Conservation (phyloP, 495 filamentous ascomycete species). For the Xylaria scruposa region DNA sequence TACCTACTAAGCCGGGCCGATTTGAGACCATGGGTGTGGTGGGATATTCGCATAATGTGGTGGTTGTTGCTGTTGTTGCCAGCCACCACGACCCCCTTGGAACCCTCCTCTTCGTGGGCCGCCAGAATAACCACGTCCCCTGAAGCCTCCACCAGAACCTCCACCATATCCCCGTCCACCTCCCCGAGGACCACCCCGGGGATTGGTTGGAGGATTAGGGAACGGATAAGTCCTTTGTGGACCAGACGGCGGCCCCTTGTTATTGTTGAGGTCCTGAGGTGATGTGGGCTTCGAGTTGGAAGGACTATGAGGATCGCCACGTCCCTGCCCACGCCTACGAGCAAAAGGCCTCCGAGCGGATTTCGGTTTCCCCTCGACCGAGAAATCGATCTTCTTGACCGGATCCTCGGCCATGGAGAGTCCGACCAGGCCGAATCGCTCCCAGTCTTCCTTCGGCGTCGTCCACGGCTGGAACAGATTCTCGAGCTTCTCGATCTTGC, state of each 20-base stretch:
- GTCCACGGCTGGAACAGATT: conserved; percentile 71
- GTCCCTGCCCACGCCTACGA: conserved; percentile 38
- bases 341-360: conserved; percentile 41
- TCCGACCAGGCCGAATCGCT: conserved; percentile 56
- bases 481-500: conserved; percentile 56
- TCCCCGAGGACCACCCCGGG: conserved; percentile 35
- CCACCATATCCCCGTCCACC: conserved; percentile 33
- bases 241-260: conserved; percentile 1
- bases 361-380: conserved; percentile 51
- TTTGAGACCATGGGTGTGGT: conserved; percentile 11
- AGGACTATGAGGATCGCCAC: conserved; percentile 5
- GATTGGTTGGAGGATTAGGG: not conserved
- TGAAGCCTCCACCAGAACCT: conserved; percentile 26
- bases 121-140: conserved; percentile 33
- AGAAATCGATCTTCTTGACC: conserved; percentile 62
- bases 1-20: not conserved
- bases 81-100: conserved; percentile 35
- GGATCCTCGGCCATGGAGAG: conserved; percentile 62
- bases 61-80: conserved; percentile 21
- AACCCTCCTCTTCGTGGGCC: conserved; percentile 34
- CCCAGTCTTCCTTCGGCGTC: conserved; percentile 56
- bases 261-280: conserved; percentile 5
- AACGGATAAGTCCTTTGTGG: too few species aligned
- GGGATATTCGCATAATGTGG: conserved; percentile 14
- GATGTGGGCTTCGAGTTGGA: conserved; percentile 17